Evolutionary conservation across 495 filamentous ascomycete genomes (phyloP), one percentile per base, ranked within the genome.

Genomic region (Barbatosphaeria neglecta): DNA sequence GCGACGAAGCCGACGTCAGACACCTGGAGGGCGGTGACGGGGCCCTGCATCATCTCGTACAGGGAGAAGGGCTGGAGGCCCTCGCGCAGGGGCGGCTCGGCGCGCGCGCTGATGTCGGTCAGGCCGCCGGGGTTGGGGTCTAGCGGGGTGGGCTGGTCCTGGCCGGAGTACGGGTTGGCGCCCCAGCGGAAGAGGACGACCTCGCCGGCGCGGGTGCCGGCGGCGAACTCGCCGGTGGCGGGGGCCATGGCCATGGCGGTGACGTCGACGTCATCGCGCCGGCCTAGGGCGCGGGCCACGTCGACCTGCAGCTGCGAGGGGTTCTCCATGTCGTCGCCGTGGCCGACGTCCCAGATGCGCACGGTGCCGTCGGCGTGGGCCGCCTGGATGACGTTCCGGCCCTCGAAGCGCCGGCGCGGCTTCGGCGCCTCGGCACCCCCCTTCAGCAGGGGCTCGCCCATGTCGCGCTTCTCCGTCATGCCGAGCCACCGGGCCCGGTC

Each of bases 281-380:
- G 75, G 31, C 83, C 82, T 6, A 97, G 70, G n/a, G 90, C 89
- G 49, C 87, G 76, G 10, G 81, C 78, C 22, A 95, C 63, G 60
- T 98, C 90, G 2, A 93, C 78, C 65, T 97, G 89, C 38, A 96
- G 68, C 27, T 86, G 74, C 11, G 70, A 70, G 22, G 77, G 70
- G 56, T 97, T 97, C 64, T 97, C 92, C 45, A 98, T 81, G 57
- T 96, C 88, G 59, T 97, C 92, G 6, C 76, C 83, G 53, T 90
- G 80, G 0, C 93, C 93, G 22, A 81, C 74, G 61, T 98, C 92
- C 88, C 89, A 98, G 10, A 96, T 66, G 6, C 87, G 72, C 9
- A 97, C 65, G 0, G 82, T 92, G 31, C 90, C 86, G 64, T 97
- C 92, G 5, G 78, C 86, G 60, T 97, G 90, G 0, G 84, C 79